Evolutionary conservation across 1,139 yeast species (phyloP).

Genomic region (Nakaseomyces nivariensis): DNA sequence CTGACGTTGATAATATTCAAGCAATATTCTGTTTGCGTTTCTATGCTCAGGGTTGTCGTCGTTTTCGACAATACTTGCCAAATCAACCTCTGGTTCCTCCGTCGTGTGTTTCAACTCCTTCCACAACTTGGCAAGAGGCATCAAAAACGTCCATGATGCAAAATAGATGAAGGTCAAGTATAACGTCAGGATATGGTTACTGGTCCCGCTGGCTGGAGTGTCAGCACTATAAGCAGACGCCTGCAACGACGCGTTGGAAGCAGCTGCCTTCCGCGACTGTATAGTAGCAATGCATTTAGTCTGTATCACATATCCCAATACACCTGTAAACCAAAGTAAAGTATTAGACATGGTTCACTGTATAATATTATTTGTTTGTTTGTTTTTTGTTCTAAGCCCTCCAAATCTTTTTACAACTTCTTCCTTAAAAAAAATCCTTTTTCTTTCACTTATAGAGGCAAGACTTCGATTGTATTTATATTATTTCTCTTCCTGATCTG

Average conservation of each 20-base stretch:
- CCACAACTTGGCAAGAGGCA: slow-evolving; percentile 5
- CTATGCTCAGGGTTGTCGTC: neutral
- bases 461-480: too few relatives aligned
- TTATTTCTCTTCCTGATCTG: too few relatives aligned
- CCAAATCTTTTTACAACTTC: neutral
- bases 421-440: too few relatives aligned
- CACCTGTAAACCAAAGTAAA: slow-evolving; percentile 8
- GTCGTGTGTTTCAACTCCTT: slow-evolving; percentile 2
- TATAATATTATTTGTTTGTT: neutral
- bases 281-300: slow-evolving; percentile 9
- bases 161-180: slow-evolving; percentile 6
- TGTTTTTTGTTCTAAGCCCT: neutral
- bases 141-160: slow-evolving; percentile 6
- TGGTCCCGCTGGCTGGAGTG: neutral
- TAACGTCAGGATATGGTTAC: slow-evolving; percentile 2
- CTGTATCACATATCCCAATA: slow-evolving; percentile 9
- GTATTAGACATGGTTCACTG: neutral
- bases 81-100: neutral
- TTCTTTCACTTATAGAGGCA: too few relatives aligned
- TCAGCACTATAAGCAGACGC: neutral
- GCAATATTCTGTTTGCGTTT: neutral
- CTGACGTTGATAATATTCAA: slow-evolving; percentile 1
- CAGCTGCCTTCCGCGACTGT: slow-evolving; percentile 2
- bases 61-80: neutral
- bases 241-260: slow-evolving; percentile 1